Conservation (phyloP, 108 stramenopile species). For the Poteriospumella lacustris region DNA sequence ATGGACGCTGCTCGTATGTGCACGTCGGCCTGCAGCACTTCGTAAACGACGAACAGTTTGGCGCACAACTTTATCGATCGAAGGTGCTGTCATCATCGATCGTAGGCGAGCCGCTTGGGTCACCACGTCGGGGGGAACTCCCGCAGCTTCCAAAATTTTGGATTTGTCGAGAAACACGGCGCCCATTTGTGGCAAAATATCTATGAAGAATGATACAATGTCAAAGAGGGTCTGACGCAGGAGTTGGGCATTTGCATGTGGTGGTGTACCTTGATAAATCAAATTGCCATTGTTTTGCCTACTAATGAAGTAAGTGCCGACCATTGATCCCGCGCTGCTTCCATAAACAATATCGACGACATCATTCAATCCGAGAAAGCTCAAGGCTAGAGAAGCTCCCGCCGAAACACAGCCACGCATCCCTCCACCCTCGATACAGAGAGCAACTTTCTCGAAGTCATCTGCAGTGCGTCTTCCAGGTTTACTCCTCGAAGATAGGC, state of each 20-base stretch:
- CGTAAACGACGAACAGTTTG: no score
- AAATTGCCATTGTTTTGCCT: not conserved
- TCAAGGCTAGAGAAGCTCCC: slow-evolving; percentile 40
- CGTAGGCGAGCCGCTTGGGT: not conserved
- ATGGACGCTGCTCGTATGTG: no score
- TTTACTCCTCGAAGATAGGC: not conserved
- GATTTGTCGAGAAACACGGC: not conserved
- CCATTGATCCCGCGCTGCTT: not conserved
- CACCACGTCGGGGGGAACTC: not conserved
- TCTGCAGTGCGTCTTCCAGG: not conserved
- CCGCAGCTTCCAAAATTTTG: not conserved
- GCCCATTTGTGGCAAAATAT: not conserved
- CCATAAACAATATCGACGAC: not conserved
- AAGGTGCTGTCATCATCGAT: not conserved
- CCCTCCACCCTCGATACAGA: slow-evolving; percentile 87
- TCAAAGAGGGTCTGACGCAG: no score
- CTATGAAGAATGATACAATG: not conserved
- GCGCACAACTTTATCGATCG: no score
- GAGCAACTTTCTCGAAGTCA: slow-evolving; percentile 57
- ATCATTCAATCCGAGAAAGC: not conserved
- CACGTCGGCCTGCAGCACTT: no score
- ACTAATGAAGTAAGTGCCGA: not conserved
- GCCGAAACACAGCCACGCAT: slow-evolving; percentile 90
- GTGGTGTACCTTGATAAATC: not conserved
- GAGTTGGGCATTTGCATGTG: not conserved